Evolutionary conservation across 2,329 filamentous ascomycete genomes (phyloP).

Genomic region (Leptoxyphium fumago): DNA sequence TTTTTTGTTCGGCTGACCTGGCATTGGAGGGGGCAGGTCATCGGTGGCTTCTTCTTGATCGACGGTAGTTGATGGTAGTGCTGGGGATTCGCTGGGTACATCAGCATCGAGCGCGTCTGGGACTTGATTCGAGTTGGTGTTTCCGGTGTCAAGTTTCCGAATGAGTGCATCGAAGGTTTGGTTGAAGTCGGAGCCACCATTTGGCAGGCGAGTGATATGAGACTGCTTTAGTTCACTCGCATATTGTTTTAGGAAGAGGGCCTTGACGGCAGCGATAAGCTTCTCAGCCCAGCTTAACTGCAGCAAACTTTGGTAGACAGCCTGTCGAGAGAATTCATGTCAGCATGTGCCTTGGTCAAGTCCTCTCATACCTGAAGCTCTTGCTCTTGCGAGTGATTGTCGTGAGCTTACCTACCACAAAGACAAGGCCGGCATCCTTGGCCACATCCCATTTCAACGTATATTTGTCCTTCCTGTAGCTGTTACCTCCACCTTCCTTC

Average conservation of each 20-base stretch:
- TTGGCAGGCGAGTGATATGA: slow-evolving; percentile 52
- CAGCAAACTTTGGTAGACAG: slow-evolving; percentile 88
- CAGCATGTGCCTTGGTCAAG: background rate
- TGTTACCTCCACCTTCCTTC: slow-evolving; percentile 48
- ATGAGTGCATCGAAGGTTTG: slow-evolving; percentile 91
- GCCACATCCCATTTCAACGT: slow-evolving; percentile 86
- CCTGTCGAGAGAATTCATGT: slow-evolving; percentile 37
- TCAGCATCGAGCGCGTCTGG: slow-evolving; percentile 16
- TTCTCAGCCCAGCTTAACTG: slow-evolving; percentile 96
- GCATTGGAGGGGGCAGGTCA: slow-evolving; percentile 38
- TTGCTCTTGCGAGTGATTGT: background rate
- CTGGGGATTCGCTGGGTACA: slow-evolving; percentile 33
- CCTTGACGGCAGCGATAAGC: slow-evolving; percentile 85
- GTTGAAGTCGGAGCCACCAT: slow-evolving; percentile 65
- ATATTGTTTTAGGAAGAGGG: slow-evolving; percentile 82
- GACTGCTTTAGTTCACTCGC: slow-evolving; percentile 72
- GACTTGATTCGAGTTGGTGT: slow-evolving; percentile 7
- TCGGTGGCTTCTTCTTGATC: slow-evolving; percentile 34
- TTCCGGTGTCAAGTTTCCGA: slow-evolving; percentile 53
- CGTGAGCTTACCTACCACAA: slow-evolving; percentile 51
- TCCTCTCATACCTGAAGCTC: too few relatives aligned
- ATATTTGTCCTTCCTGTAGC: slow-evolving; percentile 83
- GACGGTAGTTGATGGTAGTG: slow-evolving; percentile 34
- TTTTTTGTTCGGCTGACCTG: slow-evolving; percentile 32
- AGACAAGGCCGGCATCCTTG: slow-evolving; percentile 88